Evolutionary conservation across 768 basidiomycete species (phyloP).

Genomic region (Suillus clintonianus): DNA sequence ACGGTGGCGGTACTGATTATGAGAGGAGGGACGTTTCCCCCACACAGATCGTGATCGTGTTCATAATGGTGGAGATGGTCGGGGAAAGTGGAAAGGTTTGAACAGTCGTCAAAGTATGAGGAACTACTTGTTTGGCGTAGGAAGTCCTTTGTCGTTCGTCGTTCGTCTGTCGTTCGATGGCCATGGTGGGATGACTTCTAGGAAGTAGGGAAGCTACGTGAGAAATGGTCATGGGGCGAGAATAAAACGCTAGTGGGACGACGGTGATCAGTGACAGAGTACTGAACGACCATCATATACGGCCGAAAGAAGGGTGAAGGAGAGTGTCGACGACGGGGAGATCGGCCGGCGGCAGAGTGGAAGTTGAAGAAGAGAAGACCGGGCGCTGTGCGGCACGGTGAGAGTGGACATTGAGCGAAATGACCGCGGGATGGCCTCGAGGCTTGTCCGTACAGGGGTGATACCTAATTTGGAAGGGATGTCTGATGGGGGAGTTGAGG

Average conservation of each 20-base stretch:
- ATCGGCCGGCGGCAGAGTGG: background rate
- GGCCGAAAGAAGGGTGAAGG: background rate
- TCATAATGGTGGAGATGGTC: background rate
- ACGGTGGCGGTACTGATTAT: background rate
- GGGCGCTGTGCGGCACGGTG: conserved; percentile 3
- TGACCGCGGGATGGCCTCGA: conserved; percentile 2
- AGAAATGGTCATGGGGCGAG: background rate
- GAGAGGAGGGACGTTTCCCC: background rate
- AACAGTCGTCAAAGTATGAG: background rate
- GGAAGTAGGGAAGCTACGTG: background rate
- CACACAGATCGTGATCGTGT: background rate
- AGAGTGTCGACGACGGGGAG: background rate
- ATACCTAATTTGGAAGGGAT: background rate
- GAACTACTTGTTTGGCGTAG: background rate
- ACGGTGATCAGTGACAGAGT: background rate
- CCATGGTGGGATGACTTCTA: too few species aligned
- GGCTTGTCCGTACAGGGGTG: background rate
- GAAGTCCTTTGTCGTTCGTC: too few species aligned
- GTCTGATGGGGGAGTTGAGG: background rate
- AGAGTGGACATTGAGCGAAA: background rate
- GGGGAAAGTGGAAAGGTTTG: background rate
- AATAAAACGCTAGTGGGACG: background rate
- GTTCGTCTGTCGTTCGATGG: too few species aligned
- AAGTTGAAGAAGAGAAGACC: background rate
- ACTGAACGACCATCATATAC: background rate